phyloP scores from a whole-genome alignment of 805 yeast genomes.

The Candida manassasensis region DNA sequence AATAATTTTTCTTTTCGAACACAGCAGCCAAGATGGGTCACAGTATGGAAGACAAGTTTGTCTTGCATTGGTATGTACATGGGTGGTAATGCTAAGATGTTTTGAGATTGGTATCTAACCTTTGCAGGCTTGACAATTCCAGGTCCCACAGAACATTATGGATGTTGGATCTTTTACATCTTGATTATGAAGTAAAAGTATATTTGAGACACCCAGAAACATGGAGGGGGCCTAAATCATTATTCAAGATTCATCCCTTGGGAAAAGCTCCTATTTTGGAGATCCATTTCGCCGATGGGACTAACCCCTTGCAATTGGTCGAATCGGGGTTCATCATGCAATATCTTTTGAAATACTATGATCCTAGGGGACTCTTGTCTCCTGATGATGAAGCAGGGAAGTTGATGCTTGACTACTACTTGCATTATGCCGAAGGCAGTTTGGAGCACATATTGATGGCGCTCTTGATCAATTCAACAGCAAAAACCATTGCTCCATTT shows the following conservation, averaged over 20 bases:
- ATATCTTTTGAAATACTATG: conserved; percentile 33
- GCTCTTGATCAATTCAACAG: conserved; percentile 35
- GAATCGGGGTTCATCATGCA: conserved; percentile 39
- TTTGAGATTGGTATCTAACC: conserved; percentile 2
- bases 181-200: conserved; percentile 51
- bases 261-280: conserved; percentile 64
- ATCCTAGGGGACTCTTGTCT: conserved; percentile 21
- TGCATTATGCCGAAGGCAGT: conserved; percentile 60
- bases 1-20: too few relatives aligned
- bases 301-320: conserved; percentile 27
- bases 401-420: conserved; percentile 46
- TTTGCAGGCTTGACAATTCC: conserved; percentile 45
- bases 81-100: not conserved
- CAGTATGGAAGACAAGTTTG: conserved; percentile 15
- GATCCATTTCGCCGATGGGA: conserved; percentile 30
- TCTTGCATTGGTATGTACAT: conserved; percentile 24
- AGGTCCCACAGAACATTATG: conserved; percentile 60
- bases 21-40: conserved; percentile 2
- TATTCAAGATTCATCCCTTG: conserved; percentile 52
- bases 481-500: conserved; percentile 43
- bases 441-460: conserved; percentile 46
- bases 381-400: conserved; percentile 32
- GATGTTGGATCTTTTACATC: conserved; percentile 56
- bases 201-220: conserved; percentile 46
- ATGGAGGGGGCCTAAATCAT: conserved; percentile 42